These are phyloP conservation scores for Carex kokanica DNA, from an alignment of 176 grass and related monocot species.

Conservation along the genomic window DNA sequence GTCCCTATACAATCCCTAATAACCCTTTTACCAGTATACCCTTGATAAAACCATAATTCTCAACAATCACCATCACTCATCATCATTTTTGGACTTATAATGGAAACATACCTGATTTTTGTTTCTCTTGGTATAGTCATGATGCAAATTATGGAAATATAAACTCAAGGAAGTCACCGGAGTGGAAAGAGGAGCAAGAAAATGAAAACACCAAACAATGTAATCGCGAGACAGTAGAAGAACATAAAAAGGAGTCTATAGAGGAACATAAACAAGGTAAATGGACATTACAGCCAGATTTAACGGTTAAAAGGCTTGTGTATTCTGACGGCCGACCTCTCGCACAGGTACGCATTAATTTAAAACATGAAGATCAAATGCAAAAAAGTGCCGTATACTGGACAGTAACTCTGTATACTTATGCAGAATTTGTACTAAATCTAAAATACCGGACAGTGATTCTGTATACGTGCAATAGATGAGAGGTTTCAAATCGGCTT, in stretches of 20 bases:
- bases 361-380: background rate
- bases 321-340: background rate
- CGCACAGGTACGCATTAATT: background rate
- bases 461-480: background rate
- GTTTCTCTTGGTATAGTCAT: background rate
- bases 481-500: background rate
- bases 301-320: background rate
- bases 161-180: background rate
- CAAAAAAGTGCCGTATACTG: background rate
- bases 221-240: background rate
- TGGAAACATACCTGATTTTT: background rate
- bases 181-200: background rate
- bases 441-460: background rate
- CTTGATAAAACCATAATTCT: no score
- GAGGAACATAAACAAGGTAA: background rate
- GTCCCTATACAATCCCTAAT: no score
- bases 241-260: background rate
- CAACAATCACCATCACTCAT: no score
- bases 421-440: background rate
- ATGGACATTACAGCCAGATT: background rate
- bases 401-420: background rate
- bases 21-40: no score
- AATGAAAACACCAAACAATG: background rate
- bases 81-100: background rate
- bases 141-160: background rate